Conservation (phyloP, 306 rosid species). For the Hippophae gyantsensis region DNA sequence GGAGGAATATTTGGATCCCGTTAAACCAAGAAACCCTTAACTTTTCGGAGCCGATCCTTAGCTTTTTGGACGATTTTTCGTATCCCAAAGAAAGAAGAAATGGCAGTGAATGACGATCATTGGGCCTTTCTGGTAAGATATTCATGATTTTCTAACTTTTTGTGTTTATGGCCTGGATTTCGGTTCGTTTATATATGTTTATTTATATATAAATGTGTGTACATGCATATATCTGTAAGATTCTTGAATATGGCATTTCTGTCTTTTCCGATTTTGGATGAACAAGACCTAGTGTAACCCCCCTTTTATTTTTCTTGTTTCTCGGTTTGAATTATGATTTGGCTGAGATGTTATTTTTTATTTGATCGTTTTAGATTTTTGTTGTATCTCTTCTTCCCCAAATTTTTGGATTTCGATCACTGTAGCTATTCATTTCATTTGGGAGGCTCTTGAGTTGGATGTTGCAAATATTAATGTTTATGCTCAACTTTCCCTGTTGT, state of each 20-base stretch:
- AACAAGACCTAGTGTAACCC: too few species aligned
- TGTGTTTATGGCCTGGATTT: background rate
- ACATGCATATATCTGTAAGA: background rate
- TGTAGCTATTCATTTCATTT: too few species aligned
- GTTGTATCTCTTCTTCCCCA: too few species aligned
- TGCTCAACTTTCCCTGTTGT: too few species aligned
- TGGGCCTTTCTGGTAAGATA: constrained; percentile 65
- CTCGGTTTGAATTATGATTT: too few species aligned
- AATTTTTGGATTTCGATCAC: too few species aligned
- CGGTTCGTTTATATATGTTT: background rate
- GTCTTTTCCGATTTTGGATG: too few species aligned
- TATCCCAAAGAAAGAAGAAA: constrained; percentile 7
- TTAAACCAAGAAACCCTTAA: constrained; percentile 6
- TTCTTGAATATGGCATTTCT: background rate
- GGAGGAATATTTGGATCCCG: constrained; percentile 12
- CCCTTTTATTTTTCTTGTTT: too few species aligned
- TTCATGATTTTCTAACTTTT: background rate
- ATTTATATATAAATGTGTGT: background rate
- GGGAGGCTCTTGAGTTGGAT: too few species aligned
- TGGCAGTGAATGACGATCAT: constrained; percentile 31
- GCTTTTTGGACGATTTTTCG: background rate
- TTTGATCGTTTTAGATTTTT: too few species aligned
- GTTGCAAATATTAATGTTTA: too few species aligned
- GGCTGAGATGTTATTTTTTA: too few species aligned
- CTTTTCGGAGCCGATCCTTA: background rate